These are phyloP conservation scores for Yamadazyma ubonensis DNA, from an alignment of 805 yeast species.

Conservation along the genomic window DNA sequence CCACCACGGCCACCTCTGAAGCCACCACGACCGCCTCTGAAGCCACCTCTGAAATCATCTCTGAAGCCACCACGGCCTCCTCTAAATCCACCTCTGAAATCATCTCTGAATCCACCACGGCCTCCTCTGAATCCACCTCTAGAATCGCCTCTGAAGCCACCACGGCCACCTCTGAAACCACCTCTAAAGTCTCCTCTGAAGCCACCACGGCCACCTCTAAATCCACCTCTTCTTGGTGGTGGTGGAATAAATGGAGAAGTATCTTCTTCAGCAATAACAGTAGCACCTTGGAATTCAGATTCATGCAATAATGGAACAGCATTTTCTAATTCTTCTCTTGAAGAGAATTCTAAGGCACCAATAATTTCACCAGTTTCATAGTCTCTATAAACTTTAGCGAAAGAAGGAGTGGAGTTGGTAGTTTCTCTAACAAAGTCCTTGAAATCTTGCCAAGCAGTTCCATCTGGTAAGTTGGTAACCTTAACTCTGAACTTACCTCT, in stretches of 20 bases:
- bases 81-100: constrained; percentile 33
- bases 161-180: constrained; percentile 35
- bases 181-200: constrained; percentile 39
- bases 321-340: constrained; percentile 71
- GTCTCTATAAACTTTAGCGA: constrained; percentile 51
- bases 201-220: constrained; percentile 20
- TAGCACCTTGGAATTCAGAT: constrained; percentile 66
- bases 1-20: constrained; percentile 33
- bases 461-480: constrained; percentile 68
- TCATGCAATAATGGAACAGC: constrained; percentile 76
- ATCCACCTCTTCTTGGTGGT: constrained; percentile 42
- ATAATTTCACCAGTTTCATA: constrained; percentile 45
- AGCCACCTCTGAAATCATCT: constrained; percentile 32
- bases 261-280: constrained; percentile 77
- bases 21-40: constrained; percentile 38
- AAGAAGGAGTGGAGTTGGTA: constrained; percentile 61
- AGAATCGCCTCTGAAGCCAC: constrained; percentile 29
- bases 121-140: constrained; percentile 37
- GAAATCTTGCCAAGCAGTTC: constrained; percentile 82
- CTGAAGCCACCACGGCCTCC: constrained; percentile 33
- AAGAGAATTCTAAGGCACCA: constrained; percentile 54
- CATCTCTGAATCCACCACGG: constrained; percentile 36
- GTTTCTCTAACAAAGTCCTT: constrained; percentile 87
- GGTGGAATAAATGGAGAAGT: constrained; percentile 57
- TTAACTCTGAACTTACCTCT: constrained; percentile 75